Base-by-base conservation (phyloP, 768 basidiomycete species). In the Tulasnella sp. region DNA sequence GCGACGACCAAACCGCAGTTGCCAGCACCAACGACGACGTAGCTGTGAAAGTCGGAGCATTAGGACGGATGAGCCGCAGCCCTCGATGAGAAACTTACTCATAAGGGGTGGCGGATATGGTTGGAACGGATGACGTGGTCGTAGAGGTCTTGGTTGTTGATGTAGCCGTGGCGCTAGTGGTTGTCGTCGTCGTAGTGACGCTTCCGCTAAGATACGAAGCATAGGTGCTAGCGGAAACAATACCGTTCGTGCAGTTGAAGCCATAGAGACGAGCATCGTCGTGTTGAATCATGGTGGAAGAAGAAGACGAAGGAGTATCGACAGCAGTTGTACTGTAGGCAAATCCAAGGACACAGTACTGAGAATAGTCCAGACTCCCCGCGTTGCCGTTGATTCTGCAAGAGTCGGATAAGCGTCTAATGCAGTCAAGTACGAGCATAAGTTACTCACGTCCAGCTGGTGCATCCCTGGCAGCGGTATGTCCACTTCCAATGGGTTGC, bases 401-500 rank as follows among this genome's bases (percentile, higher is more conserved):
- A 31, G 28, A 16, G 31, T 69, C 64, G 22, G 22, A n/a, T 74
- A 34, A 54, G 5, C 24, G 22, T 54, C 34, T 22, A 12, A 3
- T 40, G 16, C 34, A 44, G 24, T n/a, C 3, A 54, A n/a, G 14
- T 7, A 34, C 12, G 40, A 28, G 18, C 3, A 46, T 46, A 3
- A 54, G 28, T n/a, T 24, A 50, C 75, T 46, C 37, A 85, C 69
- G 75, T 79, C 83, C 83, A 83, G n/a, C 77, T 79, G 3, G 91
- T 89, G 86, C 92, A 92, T 84, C 91, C 89, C 83, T 91, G 90
- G 88, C 92, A 92, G 31, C 90, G 87, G 86, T 89, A 92, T 3
- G 91, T 90, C 89, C 90, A 92, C 82, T 91, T 91, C 91, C 91
- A 92, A 82, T 91, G 90, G 3, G 91, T 92, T 0, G 90, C 84